Percentiles rank a stretch among this genome's conserved stretches.
Evolutionary conservation across 371 early-diverging fungal genomes (phyloP).

Genomic region (Blakeslea trispora): DNA sequence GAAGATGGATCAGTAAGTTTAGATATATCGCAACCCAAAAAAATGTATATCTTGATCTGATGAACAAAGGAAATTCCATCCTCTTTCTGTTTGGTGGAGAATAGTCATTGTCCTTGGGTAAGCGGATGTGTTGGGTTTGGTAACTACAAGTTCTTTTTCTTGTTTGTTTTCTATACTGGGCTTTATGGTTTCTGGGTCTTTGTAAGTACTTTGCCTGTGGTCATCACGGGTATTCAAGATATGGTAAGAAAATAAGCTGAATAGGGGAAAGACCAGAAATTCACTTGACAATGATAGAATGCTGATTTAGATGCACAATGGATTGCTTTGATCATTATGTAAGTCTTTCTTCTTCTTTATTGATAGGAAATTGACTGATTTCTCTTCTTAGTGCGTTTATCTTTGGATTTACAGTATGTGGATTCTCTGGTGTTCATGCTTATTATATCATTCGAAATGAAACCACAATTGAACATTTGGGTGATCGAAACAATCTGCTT

Average conservation of each 20-base stretch:
- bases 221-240: constrained; percentile 32
- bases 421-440: constrained; percentile 51
- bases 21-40: no score
- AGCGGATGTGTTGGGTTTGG: constrained; percentile 61
- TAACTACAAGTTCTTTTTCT: constrained; percentile 65
- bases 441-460: constrained; percentile 54
- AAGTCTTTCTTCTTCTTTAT: constrained; percentile 13
- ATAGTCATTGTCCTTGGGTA: constrained; percentile 69
- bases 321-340: constrained; percentile 43
- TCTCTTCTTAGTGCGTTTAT: constrained; percentile 32
- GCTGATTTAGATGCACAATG: constrained; percentile 42
- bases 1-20: constrained; percentile 69
- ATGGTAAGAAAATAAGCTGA: constrained; percentile 30
- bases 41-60: no score
- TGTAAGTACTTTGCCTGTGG: constrained; percentile 37
- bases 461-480: constrained; percentile 59
- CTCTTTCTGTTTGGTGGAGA: not conserved
- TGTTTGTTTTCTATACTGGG: constrained; percentile 56
- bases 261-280: not conserved
- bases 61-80: no score
- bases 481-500: constrained; percentile 42
- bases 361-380: not conserved
- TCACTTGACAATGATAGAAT: constrained; percentile 10
- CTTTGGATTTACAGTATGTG: constrained; percentile 45
- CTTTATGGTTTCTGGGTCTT: constrained; percentile 50